phyloP scores from a whole-genome alignment of 2,329 filamentous ascomycete genomes.

The Fusarium chlamydosporum region DNA sequence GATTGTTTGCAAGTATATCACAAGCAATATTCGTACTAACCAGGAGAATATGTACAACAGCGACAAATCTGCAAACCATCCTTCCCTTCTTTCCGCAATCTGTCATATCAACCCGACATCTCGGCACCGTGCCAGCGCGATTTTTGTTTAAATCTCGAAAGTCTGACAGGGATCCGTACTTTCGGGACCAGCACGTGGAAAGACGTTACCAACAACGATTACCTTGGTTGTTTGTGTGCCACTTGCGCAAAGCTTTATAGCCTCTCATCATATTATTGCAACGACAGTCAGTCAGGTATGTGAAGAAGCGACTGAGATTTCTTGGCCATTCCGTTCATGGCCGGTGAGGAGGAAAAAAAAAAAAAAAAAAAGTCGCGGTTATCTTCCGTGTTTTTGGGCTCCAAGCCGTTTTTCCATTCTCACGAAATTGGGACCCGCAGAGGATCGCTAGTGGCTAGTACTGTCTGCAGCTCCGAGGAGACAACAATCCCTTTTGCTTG shows the following conservation, averaged over 20 bases:
- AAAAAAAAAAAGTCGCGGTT: conserved; percentile 27
- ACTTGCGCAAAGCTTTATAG: conserved; percentile 21
- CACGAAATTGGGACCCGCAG: conserved; percentile 46
- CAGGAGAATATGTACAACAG: conserved; percentile 38
- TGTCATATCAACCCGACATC: conserved; percentile 28
- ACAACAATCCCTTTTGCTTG: conserved; percentile 17
- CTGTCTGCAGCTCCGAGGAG: conserved; percentile 22
- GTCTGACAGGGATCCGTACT: conserved; percentile 46
- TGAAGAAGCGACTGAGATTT: conserved; percentile 9
- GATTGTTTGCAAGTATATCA: conserved; percentile 35
- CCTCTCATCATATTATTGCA: conserved; percentile 1
- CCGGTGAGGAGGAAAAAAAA: neutral
- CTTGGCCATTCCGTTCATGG: conserved; percentile 3
- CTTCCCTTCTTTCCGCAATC: conserved; percentile 28
- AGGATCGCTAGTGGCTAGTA: conserved; percentile 39
- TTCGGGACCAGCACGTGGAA: conserved; percentile 47
- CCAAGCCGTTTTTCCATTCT: conserved; percentile 23
- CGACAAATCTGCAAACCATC: conserved; percentile 31
- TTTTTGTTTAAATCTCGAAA: conserved; percentile 36
- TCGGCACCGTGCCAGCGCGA: conserved; percentile 29
- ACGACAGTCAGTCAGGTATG: conserved; percentile 15
- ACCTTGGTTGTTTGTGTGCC: conserved; percentile 22
- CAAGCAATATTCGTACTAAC: conserved; percentile 42
- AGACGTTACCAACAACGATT: conserved; percentile 40
- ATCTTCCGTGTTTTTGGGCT: conserved; percentile 34